phyloP scores from a whole-genome alignment of 208 protist genomes.

The Leishmania tropica region DNA sequence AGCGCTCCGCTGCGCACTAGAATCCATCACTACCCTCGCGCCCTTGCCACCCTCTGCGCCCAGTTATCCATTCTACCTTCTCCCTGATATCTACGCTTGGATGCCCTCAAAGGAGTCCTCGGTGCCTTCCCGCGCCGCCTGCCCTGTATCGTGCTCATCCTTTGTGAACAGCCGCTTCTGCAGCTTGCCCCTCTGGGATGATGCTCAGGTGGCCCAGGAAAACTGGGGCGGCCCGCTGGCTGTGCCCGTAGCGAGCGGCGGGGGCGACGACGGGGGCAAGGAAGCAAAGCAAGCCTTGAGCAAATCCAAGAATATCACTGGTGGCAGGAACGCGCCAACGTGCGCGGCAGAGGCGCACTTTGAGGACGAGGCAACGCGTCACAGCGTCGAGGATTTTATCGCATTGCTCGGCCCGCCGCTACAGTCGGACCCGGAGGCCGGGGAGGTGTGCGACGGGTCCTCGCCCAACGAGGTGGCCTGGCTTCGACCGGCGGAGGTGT shows the following conservation, averaged over 20 bases:
- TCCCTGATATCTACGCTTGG: neutral
- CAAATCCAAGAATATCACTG: conserved; percentile 5
- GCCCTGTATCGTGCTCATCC: neutral
- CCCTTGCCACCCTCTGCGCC: neutral
- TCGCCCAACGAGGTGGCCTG: conserved; percentile 43
- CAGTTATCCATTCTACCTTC: neutral
- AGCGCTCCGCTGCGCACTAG: neutral
- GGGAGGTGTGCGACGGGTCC: neutral
- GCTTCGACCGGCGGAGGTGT: conserved; percentile 69
- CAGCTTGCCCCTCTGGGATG: conserved; percentile 76
- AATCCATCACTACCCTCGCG: neutral
- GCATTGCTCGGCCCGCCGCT: neutral
- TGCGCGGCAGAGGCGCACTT: conserved; percentile 13
- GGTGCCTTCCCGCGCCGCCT: neutral
- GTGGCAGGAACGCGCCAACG: neutral
- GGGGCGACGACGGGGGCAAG: conserved; percentile 1
- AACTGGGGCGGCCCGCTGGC: conserved; percentile 71
- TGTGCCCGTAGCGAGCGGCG: conserved; percentile 5
- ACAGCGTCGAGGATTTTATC: conserved; percentile 20
- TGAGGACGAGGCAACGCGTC: conserved; percentile 12
- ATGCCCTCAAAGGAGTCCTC: conserved; percentile 15
- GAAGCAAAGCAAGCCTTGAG: neutral
- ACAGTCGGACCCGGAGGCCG: neutral
- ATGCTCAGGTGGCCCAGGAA: conserved; percentile 69
- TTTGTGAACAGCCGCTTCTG: conserved; percentile 25